Conservation (phyloP, 2,329 filamentous ascomycete genomes). For the Emmonsiellopsis sp. region DNA sequence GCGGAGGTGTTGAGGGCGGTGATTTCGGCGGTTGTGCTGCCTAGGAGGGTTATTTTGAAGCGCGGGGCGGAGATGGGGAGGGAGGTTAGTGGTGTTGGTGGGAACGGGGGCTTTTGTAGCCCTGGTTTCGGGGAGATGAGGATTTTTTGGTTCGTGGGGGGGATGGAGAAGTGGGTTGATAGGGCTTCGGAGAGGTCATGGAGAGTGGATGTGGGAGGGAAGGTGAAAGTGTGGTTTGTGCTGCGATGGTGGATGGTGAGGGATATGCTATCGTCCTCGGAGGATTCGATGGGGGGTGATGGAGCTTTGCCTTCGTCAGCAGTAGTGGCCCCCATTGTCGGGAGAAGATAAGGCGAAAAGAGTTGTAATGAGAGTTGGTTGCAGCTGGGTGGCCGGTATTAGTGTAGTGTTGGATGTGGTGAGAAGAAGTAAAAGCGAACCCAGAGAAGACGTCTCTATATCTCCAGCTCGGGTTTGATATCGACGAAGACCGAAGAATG, state of each 20-base stretch:
- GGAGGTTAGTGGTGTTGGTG: conserved; percentile 24
- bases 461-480: no score
- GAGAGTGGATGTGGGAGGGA: conserved; percentile 44
- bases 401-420: no score
- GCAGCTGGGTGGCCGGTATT: no score
- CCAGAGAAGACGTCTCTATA: no score
- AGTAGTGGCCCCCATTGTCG: background rate
- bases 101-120: conserved; percentile 37
- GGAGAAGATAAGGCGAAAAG: background rate
- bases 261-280: conserved; percentile 15
- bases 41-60: conserved; percentile 40
- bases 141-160: conserved; percentile 35
- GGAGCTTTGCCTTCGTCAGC: background rate
- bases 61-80: conserved; percentile 28
- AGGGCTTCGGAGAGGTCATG: conserved; percentile 31
- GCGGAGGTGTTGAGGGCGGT: conserved; percentile 31
- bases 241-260: conserved; percentile 49
- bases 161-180: conserved; percentile 28
- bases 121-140: conserved; percentile 41
- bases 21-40: conserved; percentile 34
- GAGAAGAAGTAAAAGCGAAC: no score
- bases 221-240: conserved; percentile 39
- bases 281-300: background rate
- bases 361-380: no score
- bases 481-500: conserved; percentile 1